Evolutionary conservation across 2,329 filamentous ascomycete genomes (phyloP).

Genomic region (Sodiomyces alkalinus): DNA sequence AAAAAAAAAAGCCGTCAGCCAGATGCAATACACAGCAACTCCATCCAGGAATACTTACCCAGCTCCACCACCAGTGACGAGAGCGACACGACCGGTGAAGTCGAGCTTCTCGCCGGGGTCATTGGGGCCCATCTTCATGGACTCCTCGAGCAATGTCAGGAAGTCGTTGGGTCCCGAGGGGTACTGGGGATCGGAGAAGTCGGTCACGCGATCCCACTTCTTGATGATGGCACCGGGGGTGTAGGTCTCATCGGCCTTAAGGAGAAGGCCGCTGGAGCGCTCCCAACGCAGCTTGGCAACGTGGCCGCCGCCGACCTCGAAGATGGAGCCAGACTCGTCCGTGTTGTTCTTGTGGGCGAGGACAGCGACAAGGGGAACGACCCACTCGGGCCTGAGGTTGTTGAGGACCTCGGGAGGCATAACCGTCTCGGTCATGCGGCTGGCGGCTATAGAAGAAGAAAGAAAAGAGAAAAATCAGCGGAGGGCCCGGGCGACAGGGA

Average conservation of each 20-base stretch:
- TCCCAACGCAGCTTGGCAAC: conserved; percentile 92
- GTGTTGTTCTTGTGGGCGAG: conserved; percentile 77
- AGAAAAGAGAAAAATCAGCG: conserved; percentile 4
- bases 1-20: background rate
- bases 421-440: conserved; percentile 87
- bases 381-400: conserved; percentile 81
- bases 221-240: conserved; percentile 77
- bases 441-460: conserved; percentile 48
- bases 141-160: conserved; percentile 69
- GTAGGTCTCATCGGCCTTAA: conserved; percentile 78
- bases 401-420: conserved; percentile 89
- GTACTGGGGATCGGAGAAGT: conserved; percentile 75
- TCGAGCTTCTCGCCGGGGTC: conserved; percentile 58
- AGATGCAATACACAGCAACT: conserved; percentile 1
- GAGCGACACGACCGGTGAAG: conserved; percentile 71
- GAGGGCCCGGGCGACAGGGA: background rate
- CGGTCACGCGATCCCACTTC: conserved; percentile 76
- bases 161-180: conserved; percentile 81
- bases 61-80: conserved; percentile 78
- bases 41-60: conserved; percentile 42
- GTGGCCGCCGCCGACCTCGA: conserved; percentile 86
- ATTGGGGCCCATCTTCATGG: conserved; percentile 60
- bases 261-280: conserved; percentile 72
- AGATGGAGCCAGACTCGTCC: conserved; percentile 73
- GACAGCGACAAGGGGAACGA: conserved; percentile 81